Evolutionary conservation across 2,329 filamentous ascomycete species (phyloP).

Genomic region (Acarospora socialis): DNA sequence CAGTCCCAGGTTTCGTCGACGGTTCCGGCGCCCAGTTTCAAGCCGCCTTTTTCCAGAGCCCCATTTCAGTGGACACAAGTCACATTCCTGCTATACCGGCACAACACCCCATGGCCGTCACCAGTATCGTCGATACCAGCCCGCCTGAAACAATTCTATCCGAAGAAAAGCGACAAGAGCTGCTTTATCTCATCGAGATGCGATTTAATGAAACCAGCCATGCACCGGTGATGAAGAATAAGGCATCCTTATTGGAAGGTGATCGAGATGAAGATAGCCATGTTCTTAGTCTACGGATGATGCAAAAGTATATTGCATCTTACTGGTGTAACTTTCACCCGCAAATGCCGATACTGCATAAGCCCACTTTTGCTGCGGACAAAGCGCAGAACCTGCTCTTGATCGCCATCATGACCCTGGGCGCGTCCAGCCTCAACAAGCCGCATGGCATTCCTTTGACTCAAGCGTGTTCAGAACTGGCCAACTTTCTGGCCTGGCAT

Average conservation of each 20-base stretch:
- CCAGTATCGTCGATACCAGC: slow-evolving; percentile 66
- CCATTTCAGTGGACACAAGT: slow-evolving; percentile 33
- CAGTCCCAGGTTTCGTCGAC: slow-evolving; percentile 28
- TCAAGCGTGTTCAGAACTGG: slow-evolving; percentile 63
- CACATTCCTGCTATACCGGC: slow-evolving; percentile 37
- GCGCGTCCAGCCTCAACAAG: slow-evolving; percentile 77
- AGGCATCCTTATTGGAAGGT: slow-evolving; percentile 64
- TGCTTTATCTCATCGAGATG: slow-evolving; percentile 67
- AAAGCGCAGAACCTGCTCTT: slow-evolving; percentile 73
- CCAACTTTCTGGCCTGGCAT: slow-evolving; percentile 84
- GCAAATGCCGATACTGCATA: slow-evolving; percentile 86
- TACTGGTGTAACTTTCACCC: slow-evolving; percentile 95
- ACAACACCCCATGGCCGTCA: slow-evolving; percentile 80
- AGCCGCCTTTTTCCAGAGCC: slow-evolving; percentile 36
- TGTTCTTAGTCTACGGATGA: slow-evolving; percentile 74
- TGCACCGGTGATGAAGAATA: slow-evolving; percentile 54
- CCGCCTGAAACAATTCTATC: slow-evolving; percentile 69
- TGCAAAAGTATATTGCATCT: slow-evolving; percentile 84
- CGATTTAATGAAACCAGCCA: slow-evolving; percentile 72
- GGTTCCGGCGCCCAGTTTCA: slow-evolving; percentile 30
- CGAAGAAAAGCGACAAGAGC: slow-evolving; percentile 70
- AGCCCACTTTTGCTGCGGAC: slow-evolving; percentile 82
- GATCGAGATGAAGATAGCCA: slow-evolving; percentile 50
- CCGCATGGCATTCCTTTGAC: slow-evolving; percentile 60
- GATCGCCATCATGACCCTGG: slow-evolving; percentile 81